Conservation (phyloP, 2,329 filamentous ascomycete species). For the Paecilomyces dactylethromorphus region DNA sequence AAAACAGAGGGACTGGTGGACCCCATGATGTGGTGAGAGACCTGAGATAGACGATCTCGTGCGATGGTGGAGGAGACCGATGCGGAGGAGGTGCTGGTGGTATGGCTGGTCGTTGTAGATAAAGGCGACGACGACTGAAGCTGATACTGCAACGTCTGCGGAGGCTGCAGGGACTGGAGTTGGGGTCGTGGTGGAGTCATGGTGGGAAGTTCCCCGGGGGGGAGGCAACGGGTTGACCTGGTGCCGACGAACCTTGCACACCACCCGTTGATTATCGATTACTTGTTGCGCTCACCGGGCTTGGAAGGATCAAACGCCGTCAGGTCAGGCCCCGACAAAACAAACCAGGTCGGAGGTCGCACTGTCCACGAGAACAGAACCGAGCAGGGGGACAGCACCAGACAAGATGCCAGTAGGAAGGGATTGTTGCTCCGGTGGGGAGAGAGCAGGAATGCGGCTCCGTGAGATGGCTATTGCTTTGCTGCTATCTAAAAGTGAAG, state of each 20-base stretch:
- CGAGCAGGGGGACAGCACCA: no score
- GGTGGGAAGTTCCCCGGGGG: not conserved
- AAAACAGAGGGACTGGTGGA: slow-evolving; percentile 60
- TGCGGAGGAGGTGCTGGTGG: not conserved
- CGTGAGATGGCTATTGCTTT: not conserved
- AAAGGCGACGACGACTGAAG: not conserved
- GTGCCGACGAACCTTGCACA: no score
- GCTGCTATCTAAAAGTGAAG: no score
- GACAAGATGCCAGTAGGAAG: not conserved
- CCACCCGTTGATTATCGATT: not conserved
- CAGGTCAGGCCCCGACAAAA: not conserved
- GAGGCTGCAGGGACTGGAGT: not conserved
- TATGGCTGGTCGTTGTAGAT: not conserved
- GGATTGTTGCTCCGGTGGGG: not conserved
- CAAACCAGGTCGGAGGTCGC: no score
- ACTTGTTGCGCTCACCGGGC: not conserved
- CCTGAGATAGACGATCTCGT: slow-evolving; percentile 24
- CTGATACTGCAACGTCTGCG: not conserved
- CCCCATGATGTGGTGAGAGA: slow-evolving; percentile 57
- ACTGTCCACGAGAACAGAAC: no score
- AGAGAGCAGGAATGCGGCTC: not conserved
- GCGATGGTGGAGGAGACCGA: slow-evolving; percentile 6
- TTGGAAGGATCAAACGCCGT: not conserved
- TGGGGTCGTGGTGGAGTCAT: not conserved
- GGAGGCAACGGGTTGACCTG: not conserved